Base-by-base conservation (phyloP, 2,329 filamentous ascomycete species). In the Aspergillus sp. region DNA sequence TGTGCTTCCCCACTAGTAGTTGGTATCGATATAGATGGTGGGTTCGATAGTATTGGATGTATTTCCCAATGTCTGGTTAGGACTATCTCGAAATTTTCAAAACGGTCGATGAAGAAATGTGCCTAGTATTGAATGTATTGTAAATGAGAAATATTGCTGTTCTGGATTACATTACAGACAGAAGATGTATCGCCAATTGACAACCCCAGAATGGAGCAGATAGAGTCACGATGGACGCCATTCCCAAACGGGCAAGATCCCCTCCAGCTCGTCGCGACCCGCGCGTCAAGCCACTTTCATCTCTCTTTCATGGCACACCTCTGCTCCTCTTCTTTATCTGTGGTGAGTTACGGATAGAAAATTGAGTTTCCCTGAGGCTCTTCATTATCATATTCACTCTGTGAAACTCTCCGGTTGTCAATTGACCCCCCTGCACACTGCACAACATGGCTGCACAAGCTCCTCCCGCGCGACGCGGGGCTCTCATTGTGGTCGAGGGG, bases 401-500 rank as follows among this genome's bases (percentile, higher is more conserved):
- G 27, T 44, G 17, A 21, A 21, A 21, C 17, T 19, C 17, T 5
- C 38, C 38, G 8, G 15, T 17, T 11, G 11, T n/a, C 27, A 42
- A 10, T 32, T 48, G 13, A 15, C 19, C 36, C 47, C 44, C 8
- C 21, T 36, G 32, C 32, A 36, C 32, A 36, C 32, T 36, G 5
- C 39, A 47, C 42, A 59, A 15, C 54, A 69, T 70, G 69, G 27
- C 60, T 15, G 48, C 59, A 47, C 41, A 59, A 19, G 54, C 54
- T 66, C 67, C 70, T 54, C 50, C 54, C 47, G 36, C 41, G 21
- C 44, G 57, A 54, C 83, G 89, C 50, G 92, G 92, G 50, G 86
- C 88, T 11, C 84, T 97, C 32, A 85, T 96, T 56, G 90, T 94
- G 4, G 86, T 96, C 58, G 93, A 97, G 79, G 93, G 93, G 2